Evolutionary conservation across 306 rosid species (phyloP), one percentile per base, ranked within the genome.

Genomic region (Datisca glomerata): DNA sequence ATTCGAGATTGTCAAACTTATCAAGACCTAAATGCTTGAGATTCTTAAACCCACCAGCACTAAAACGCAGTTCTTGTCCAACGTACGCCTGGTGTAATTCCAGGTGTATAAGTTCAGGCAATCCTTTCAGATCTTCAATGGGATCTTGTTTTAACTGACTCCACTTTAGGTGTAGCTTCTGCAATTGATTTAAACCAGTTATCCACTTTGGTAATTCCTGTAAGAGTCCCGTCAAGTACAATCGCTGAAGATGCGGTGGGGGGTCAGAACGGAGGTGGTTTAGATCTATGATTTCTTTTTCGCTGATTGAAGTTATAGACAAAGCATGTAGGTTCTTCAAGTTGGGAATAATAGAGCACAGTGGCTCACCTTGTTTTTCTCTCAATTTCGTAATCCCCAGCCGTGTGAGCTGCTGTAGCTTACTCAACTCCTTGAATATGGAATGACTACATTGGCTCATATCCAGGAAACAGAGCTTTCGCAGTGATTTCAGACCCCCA

Each of bases 151-250:
- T 64, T 14, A 64, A 28, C 21, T 48, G 24, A 39, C 58, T 49
- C 56, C 68, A 61, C n/a, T 57, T 61, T 10, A 65, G 23, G 18
- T 15, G 47, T 8, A 70, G 33, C 29, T 41, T 40, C 17, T 7
- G 42, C 34, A 61, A 29, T 20, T 42, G 17, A 6, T 43, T 51
- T 22, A 60, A 66, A 56, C 52, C 24, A 41, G 54, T 35, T 13
- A 65, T 48, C 78, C 69, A 65, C n/a, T 25, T 33, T 0, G 73
- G 78, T 21, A 65, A 36, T 14, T 24, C 32, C 1, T 60, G 63
- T 12, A 71, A 12, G 2, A 24, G 50, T 12, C 78, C 73, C 35
- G 25, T 14, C 56, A 71, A 43, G 47, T 29, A 56, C 8, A 61
- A 51, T 42, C 72, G 55, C 17, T 44, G 56, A 1, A 69, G 77